Base-by-base conservation (phyloP, 2,329 filamentous ascomycete species). In the Plenodomus tracheiphilus region DNA sequence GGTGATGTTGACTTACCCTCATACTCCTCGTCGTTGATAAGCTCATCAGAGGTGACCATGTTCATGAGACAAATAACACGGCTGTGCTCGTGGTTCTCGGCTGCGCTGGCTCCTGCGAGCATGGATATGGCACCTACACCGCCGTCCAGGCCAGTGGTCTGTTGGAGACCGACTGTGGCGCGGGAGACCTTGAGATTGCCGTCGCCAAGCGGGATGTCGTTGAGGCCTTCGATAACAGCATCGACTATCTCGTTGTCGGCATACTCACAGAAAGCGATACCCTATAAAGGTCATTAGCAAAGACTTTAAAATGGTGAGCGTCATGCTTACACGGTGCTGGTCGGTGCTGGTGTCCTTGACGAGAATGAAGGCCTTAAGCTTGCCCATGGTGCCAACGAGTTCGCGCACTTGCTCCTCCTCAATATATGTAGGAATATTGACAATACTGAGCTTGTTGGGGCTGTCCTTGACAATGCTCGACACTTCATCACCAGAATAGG, bases 61-160 rank as follows among this genome's bases (percentile, higher is more conserved):
- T 99, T 99, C 67, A 99, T 83, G 53, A 99, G 79, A 75, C 96
- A 93, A 52, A 99, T 73, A 15, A 99, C 93, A 47, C 89, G 84
- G 58, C 89, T 89, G 51, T 87, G 85, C 61, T 96, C 91, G 28
- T 88, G 79, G 28, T 62, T 54, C 51, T 92, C 88, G 47, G 82
- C 82, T 32, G 89, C 88, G 2, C 86, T 90, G 17, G 94, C 96
- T 49, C 93, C 92, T 32, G 94, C 94, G 63, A 99, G 88, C 83
- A 97, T 91, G 42, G 92, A 96, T 86, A 99, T 97, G 55, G 94
- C 94, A 62, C 94, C 95, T 54, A 99, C 93, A 46, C 93, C 91
- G 81, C 97, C 95, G 67, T 99, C 94, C 35, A 96, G 83, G 55
- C 91, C 91, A 39, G 89, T 82, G 18, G 91, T 91, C 72, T 99